Evolutionary conservation across 2,329 filamentous ascomycete genomes (phyloP).

Genomic region (Colletotrichum acutatum): DNA sequence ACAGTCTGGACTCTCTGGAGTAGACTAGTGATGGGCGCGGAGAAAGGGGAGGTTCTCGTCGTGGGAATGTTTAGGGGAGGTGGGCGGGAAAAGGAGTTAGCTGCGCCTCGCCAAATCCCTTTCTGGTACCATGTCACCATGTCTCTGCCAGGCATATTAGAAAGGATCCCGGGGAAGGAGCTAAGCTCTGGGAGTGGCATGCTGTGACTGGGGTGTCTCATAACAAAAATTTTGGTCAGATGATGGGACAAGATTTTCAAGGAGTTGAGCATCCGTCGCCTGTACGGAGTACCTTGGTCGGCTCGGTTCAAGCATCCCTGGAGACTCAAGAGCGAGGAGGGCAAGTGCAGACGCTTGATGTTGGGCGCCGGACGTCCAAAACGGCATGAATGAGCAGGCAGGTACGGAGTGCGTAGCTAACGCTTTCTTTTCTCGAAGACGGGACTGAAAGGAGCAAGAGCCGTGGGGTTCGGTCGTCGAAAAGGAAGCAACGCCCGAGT

Average conservation of each 20-base stretch:
- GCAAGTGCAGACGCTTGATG: too few species aligned
- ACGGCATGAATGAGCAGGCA: too few species aligned
- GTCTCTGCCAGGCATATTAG: not conserved
- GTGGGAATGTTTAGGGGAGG: not conserved
- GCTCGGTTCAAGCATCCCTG: constrained; percentile 24
- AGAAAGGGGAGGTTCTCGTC: constrained; percentile 24
- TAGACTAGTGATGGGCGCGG: not conserved
- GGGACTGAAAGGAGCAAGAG: not conserved
- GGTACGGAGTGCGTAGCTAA: too few species aligned
- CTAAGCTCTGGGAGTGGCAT: constrained; percentile 3
- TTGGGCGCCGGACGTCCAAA: too few species aligned
- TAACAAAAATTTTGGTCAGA: constrained; percentile 21
- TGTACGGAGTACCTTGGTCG: too few species aligned
- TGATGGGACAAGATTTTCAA: constrained; percentile 5
- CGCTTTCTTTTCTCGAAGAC: too few species aligned
- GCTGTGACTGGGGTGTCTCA: constrained; percentile 22
- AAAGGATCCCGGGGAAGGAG: not conserved
- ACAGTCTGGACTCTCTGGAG: not conserved
- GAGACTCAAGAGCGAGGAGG: not conserved
- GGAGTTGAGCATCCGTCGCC: not conserved
- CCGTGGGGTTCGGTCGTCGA: not conserved
- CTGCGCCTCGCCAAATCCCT: constrained; percentile 18
- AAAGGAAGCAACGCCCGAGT: not conserved
- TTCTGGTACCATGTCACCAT: not conserved
- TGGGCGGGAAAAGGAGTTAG: constrained; percentile 4